These are phyloP conservation scores for Juglanconis juglandina DNA, from an alignment of 2,329 filamentous ascomycete species.

Conservation along the genomic window DNA sequence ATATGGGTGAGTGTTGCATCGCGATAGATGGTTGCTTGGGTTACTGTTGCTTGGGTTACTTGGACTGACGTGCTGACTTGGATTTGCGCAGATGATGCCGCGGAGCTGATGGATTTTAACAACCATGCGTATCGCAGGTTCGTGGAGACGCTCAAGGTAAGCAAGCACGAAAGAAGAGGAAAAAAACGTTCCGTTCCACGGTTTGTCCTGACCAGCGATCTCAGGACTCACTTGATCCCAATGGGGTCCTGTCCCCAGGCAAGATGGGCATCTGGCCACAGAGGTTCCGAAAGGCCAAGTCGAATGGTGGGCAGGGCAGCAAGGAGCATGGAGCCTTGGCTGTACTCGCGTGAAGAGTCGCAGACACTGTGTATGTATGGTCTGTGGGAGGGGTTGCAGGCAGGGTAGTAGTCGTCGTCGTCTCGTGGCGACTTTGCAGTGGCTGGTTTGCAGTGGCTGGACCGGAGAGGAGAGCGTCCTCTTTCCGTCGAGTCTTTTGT, in stretches of 20 bases:
- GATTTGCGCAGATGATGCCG: slow-evolving; percentile 29
- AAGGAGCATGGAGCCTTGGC: no score
- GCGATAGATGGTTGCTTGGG: no score
- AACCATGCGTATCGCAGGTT: slow-evolving; percentile 36
- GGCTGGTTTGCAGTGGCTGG: no score
- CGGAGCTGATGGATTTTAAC: slow-evolving; percentile 37
- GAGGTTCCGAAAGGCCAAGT: slow-evolving; percentile 4
- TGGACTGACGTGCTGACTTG: no score
- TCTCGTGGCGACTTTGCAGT: no score
- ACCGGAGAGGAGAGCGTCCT: no score
- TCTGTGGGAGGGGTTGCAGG: no score
- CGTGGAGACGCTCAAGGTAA: slow-evolving; percentile 35
- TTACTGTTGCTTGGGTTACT: not conserved
- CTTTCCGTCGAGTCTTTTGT: no score
- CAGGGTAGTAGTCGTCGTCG: no score
- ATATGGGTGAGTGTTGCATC: slow-evolving; percentile 32
- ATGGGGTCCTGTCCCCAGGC: slow-evolving; percentile 35
- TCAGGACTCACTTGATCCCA: slow-evolving; percentile 34
- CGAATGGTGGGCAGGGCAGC: not conserved
- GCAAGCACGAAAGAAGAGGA: not conserved
- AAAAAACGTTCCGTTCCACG: no score
- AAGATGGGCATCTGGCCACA: slow-evolving; percentile 36
- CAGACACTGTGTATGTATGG: no score
- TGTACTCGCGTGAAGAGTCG: no score
- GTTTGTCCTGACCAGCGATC: not conserved